A percentile compares a stretch with the other conserved stretches of the same genome.
phyloP scores from a whole-genome alignment of 2,329 filamentous ascomycete genomes.

The Aplosporella prunicola region DNA sequence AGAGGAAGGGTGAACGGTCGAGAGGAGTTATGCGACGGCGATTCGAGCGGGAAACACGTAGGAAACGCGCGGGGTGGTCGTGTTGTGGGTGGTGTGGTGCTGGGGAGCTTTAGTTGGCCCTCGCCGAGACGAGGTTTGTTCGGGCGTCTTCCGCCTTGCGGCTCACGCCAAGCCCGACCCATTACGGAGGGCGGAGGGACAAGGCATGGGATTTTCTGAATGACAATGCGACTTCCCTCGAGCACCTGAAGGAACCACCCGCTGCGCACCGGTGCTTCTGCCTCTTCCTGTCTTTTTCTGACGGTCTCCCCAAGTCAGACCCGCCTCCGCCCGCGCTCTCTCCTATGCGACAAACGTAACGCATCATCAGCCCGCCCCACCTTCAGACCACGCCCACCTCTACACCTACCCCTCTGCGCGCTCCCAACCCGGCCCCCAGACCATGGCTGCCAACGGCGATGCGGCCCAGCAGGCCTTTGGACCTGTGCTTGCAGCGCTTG shows the following conservation, averaged over 20 bases:
- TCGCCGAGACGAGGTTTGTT: too few relatives aligned
- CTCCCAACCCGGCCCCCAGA: slow-evolving; percentile 14
- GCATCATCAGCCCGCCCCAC: slow-evolving; percentile 11
- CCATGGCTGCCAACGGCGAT: slow-evolving; percentile 60
- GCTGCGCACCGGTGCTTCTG: background rate
- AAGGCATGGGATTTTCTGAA: slow-evolving; percentile 10
- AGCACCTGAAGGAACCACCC: slow-evolving; percentile 3
- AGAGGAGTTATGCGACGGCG: background rate
- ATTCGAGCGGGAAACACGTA: background rate
- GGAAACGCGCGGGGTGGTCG: background rate
- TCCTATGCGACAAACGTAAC: slow-evolving; percentile 11
- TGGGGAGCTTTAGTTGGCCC: slow-evolving; percentile 1
- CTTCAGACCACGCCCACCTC: slow-evolving; percentile 9
- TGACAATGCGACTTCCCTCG: slow-evolving; percentile 7
- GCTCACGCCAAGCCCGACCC: slow-evolving; percentile 5
- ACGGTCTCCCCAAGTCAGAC: background rate
- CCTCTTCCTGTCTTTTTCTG: background rate
- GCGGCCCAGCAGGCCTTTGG: slow-evolving; percentile 62
- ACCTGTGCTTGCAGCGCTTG: slow-evolving; percentile 78
- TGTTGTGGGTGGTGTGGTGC: background rate
- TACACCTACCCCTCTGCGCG: slow-evolving; percentile 1
- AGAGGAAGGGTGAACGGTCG: background rate
- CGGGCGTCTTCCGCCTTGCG: too few relatives aligned
- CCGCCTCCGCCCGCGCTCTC: too few relatives aligned
- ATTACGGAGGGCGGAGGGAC: slow-evolving; percentile 6